phyloP scores from a whole-genome alignment of 306 rosid genomes.

The Senna tora region DNA sequence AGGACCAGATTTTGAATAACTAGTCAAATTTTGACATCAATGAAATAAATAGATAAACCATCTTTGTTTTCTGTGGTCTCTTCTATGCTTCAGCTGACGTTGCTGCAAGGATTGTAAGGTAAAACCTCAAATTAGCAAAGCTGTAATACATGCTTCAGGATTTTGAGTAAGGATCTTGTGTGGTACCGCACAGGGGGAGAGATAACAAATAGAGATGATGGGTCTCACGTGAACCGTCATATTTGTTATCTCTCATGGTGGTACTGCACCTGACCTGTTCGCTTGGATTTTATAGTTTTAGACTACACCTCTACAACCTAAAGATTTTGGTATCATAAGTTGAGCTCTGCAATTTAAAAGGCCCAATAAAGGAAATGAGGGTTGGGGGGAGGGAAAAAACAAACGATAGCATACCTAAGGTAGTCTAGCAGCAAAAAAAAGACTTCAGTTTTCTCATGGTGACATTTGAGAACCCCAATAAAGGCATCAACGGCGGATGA shows the following conservation, averaged over 20 bases:
- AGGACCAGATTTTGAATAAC: constrained; percentile 24
- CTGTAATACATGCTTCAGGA: not conserved
- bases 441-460: constrained; percentile 62
- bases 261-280: no score
- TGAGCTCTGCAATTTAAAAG: constrained; percentile 25
- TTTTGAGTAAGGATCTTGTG: no score
- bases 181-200: no score
- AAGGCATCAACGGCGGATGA: constrained; percentile 67
- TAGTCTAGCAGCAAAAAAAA: constrained; percentile 78
- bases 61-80: constrained; percentile 50
- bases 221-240: no score
- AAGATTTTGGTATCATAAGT: constrained; percentile 23
- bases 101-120: constrained; percentile 64
- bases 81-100: constrained; percentile 45
- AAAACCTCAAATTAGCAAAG: constrained; percentile 31
- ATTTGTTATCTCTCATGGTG: no score
- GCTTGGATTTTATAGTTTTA: not conserved
- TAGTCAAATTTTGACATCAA: constrained; percentile 24
- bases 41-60: constrained; percentile 25
- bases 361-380: not conserved
- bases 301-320: constrained; percentile 31
- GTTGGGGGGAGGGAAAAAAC: not conserved
- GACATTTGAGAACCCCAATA: constrained; percentile 63
- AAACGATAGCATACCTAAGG: constrained; percentile 61
- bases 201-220: no score